These are phyloP conservation scores for Phytophthora sp. DNA, from an alignment of 352 stramenopile species.

Conservation along the genomic window DNA sequence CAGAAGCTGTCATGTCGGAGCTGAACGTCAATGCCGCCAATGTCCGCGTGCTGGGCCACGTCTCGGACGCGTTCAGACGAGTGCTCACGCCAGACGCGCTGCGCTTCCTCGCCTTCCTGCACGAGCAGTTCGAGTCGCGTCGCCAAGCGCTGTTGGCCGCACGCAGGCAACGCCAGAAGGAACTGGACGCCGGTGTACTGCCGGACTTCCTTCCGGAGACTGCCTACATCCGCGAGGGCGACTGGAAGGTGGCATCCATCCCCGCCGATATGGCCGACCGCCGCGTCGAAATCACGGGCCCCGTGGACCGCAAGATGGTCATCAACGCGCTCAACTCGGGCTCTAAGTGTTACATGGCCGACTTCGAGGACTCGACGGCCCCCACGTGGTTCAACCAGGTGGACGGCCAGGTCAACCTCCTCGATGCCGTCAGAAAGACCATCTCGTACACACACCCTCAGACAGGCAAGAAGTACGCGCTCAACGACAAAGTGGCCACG, in stretches of 20 bases:
- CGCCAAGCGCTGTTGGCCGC: conserved; percentile 53
- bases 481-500: conserved; percentile 84
- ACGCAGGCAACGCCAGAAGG: conserved; percentile 64
- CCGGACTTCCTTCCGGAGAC: conserved; percentile 90
- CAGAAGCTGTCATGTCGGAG: too few species aligned
- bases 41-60: conserved; percentile 87
- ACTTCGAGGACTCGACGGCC: conserved; percentile 95
- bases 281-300: conserved; percentile 96
- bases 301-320: conserved; percentile 97
- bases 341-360: conserved; percentile 95
- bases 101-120: conserved; percentile 92
- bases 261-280: conserved; percentile 90
- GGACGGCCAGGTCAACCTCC: conserved; percentile 93
- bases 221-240: conserved; percentile 81
- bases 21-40: conserved; percentile 56
- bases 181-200: conserved; percentile 88
- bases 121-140: conserved; percentile 84
- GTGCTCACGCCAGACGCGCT: conserved; percentile 92
- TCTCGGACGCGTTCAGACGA: conserved; percentile 77
- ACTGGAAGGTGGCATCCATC: conserved; percentile 81
- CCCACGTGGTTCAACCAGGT: conserved; percentile 95
- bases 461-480: conserved; percentile 77
- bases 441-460: conserved; percentile 39
- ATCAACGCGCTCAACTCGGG: conserved; percentile 97
- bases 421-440: conserved; percentile 91